phyloP scores from a whole-genome alignment of 495 filamentous ascomycete genomes.

The Penicillium angulare region DNA sequence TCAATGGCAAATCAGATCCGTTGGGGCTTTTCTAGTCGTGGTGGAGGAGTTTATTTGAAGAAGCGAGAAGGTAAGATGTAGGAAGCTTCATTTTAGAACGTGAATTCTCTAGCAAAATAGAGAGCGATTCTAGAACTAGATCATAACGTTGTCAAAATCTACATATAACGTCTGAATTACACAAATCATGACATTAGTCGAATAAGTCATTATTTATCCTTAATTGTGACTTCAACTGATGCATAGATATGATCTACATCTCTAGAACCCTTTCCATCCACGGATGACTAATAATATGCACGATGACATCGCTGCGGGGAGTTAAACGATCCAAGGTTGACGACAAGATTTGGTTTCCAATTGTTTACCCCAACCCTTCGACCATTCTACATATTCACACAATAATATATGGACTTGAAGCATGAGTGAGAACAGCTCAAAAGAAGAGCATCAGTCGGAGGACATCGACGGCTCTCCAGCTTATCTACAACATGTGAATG shows the following conservation, averaged over 20 bases:
- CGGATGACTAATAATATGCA: background rate
- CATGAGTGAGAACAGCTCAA: background rate
- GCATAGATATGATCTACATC: background rate
- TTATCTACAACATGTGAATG: background rate
- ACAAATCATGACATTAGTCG: too few relatives aligned
- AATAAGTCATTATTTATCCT: too few relatives aligned
- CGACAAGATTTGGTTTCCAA: background rate
- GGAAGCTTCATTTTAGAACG: too few relatives aligned
- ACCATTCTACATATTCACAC: background rate
- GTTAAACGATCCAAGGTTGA: background rate
- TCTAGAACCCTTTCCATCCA: too few relatives aligned
- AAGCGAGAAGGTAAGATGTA: slow-evolving; percentile 5
- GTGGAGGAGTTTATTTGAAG: slow-evolving; percentile 22
- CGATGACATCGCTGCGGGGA: background rate
- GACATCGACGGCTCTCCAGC: background rate
- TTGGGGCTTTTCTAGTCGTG: slow-evolving; percentile 47
- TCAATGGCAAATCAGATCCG: slow-evolving; percentile 65
- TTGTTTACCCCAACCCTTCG: background rate
- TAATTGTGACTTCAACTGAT: too few relatives aligned
- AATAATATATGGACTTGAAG: background rate
- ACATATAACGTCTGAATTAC: too few relatives aligned
- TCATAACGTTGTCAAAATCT: too few relatives aligned
- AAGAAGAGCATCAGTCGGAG: background rate
- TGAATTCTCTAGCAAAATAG: too few relatives aligned
- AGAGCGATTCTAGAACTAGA: too few relatives aligned